phyloP scores from a whole-genome alignment of 768 basidiomycete species.

The Mycena sanguinolenta region DNA sequence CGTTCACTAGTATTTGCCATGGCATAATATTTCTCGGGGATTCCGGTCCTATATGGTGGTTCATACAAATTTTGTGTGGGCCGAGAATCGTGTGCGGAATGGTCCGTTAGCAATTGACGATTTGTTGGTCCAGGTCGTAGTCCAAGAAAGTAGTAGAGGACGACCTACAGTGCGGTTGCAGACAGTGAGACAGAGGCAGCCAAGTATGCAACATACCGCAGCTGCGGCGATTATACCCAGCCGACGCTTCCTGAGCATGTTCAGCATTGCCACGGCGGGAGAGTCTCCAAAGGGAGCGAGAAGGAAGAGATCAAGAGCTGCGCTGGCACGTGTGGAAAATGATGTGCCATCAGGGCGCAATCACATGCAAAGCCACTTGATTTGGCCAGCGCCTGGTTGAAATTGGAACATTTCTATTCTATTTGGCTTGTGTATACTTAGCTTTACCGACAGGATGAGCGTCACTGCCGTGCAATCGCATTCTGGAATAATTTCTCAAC shows the following conservation, averaged over 20 bases:
- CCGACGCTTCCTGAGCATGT: background rate
- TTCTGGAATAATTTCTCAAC: too few species aligned
- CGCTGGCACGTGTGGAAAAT: too few species aligned
- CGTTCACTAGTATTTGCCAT: conserved; percentile 29
- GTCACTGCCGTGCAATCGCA: too few species aligned
- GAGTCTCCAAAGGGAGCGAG: too few species aligned
- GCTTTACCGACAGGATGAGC: too few species aligned
- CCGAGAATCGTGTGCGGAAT: background rate
- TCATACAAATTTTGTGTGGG: conserved; percentile 14
- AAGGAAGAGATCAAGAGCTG: too few species aligned
- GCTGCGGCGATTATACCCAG: background rate
- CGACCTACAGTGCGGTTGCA: background rate
- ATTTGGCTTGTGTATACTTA: too few species aligned
- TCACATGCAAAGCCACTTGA: too few species aligned
- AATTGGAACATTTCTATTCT: too few species aligned
- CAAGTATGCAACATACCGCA: background rate
- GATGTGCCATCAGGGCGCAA: too few species aligned
- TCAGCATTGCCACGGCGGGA: too few species aligned
- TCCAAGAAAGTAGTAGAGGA: background rate
- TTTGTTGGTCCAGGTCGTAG: background rate
- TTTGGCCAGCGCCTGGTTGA: too few species aligned
- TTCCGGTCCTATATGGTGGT: conserved; percentile 7
- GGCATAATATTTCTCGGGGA: conserved; percentile 27
- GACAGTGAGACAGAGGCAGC: background rate
- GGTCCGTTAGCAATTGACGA: background rate